Base-by-base conservation (phyloP, 306 rosid species). In the Vachellia collinsii region DNA sequence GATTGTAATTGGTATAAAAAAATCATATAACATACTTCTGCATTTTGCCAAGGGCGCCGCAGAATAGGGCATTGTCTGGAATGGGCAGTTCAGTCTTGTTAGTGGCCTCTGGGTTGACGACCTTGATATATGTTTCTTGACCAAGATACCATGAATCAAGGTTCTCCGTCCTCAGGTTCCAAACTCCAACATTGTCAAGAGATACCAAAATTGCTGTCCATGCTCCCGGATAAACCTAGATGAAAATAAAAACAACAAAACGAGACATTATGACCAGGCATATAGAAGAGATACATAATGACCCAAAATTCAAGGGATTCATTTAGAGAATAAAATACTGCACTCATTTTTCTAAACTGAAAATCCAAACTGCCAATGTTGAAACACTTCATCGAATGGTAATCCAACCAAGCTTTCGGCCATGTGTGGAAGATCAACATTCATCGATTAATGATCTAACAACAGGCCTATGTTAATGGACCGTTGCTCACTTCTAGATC, bases 111-210 rank as follows among this genome's bases (percentile, higher is more conserved):
- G 94, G 97, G 80, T 94, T 94, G 72, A 93, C 91, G 83, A 94
- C 91, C 80, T 85, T 82, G 67, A 94, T 65, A 77, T 94, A 94
- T 25, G 99, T 94, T 92, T 94, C 99, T 88, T 94, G 99, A 87
- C 99, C 99, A 41, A 94, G 97, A 83, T 94, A 93, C 97, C 97
- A 94, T 0, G 97, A 90, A 79, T 94, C 99, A 1, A 94, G 99
- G 86, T 93, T 94, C 79, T 94, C 99, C 6, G 99, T 80, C 84
- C 99, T 86, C 51, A 94, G 84, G 83, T 93, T 94, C 99, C 99
- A 94, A 44, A 94, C 53, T 50, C 99, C 99, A 50, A 94, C 99
- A 61, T 94, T 94, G 92, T 94, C 99, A 0, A 94, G 94, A 44
- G 99, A 94, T 54, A 94, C 88, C 88, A 94, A 86, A 81, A 94